Evolutionary conservation across 1,284 basidiomycete species (phyloP).

Genomic region (Pulchroboletus neoregius): DNA sequence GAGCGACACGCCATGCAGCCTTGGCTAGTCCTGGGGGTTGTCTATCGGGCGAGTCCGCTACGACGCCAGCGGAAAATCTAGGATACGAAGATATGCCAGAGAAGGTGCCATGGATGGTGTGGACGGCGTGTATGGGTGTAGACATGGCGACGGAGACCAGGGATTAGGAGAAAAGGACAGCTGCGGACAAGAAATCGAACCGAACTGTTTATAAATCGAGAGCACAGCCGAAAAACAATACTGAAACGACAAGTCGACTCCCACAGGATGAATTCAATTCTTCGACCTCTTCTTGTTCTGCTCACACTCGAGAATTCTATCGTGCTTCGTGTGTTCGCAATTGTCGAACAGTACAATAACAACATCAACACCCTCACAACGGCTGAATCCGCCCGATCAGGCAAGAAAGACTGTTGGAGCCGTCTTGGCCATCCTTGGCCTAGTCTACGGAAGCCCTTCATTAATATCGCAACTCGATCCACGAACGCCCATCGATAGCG

Average conservation of each 20-base stretch:
- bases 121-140: constrained; percentile 28
- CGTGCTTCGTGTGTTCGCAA: background rate
- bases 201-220: constrained; percentile 23
- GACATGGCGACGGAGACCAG: constrained; percentile 23
- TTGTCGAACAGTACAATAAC: constrained; percentile 24
- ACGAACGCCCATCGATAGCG: constrained; percentile 19
- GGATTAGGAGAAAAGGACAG: background rate
- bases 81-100: constrained; percentile 26
- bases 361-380: constrained; percentile 1
- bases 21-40: constrained; percentile 24
- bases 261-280: constrained; percentile 12
- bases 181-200: background rate
- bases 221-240: constrained; percentile 19
- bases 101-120: constrained; percentile 33
- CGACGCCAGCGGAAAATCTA: constrained; percentile 25
- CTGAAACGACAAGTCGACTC: constrained; percentile 12
- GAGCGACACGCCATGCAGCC: constrained; percentile 24
- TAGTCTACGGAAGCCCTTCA: background rate
- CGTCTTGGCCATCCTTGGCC: background rate
- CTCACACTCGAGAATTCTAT: background rate
- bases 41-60: constrained; percentile 25
- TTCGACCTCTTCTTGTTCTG: constrained; percentile 14
- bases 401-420: background rate
- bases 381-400: background rate
- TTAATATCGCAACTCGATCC: constrained; percentile 20